These are phyloP conservation scores for Venturia aucupariae DNA, from an alignment of 2,329 filamentous ascomycete species.

Conservation along the genomic window DNA sequence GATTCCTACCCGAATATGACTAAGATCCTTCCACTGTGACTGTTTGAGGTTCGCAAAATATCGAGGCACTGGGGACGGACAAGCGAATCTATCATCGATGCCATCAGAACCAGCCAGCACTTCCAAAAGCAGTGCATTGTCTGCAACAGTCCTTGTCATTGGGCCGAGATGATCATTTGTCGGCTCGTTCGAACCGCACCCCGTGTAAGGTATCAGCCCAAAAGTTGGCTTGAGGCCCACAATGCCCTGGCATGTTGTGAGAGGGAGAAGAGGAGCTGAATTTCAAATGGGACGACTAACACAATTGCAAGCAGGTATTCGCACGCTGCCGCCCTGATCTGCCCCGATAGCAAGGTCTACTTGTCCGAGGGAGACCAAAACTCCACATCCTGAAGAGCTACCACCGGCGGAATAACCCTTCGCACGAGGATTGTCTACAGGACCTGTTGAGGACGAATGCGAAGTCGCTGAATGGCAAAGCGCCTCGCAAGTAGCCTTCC, in stretches of 20 bases:
- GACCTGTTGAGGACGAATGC: constrained; percentile 30
- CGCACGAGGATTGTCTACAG: constrained; percentile 37
- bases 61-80: constrained; percentile 23
- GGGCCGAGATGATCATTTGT: constrained; percentile 43
- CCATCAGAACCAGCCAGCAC: constrained; percentile 41
- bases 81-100: constrained; percentile 36
- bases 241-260: constrained; percentile 17
- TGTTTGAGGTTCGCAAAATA: constrained; percentile 22
- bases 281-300: not conserved
- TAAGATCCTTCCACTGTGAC: constrained; percentile 20
- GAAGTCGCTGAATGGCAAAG: constrained; percentile 25
- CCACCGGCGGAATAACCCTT: constrained; percentile 41
- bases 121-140: constrained; percentile 35
- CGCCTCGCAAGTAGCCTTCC: constrained; percentile 27
- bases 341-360: constrained; percentile 40
- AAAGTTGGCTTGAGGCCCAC: constrained; percentile 45
- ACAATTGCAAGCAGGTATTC: constrained; percentile 34
- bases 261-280: not conserved
- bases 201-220: constrained; percentile 44
- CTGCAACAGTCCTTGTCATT: constrained; percentile 35
- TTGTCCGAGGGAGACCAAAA: constrained; percentile 35
- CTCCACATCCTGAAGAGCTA: constrained; percentile 40
- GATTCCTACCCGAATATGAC: constrained; percentile 24
- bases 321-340: constrained; percentile 41
- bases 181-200: constrained; percentile 39